Evolutionary conservation across 352 stramenopile species (phyloP), one percentile per base, ranked within the genome.

Genomic region (Lagenidium sp.): DNA sequence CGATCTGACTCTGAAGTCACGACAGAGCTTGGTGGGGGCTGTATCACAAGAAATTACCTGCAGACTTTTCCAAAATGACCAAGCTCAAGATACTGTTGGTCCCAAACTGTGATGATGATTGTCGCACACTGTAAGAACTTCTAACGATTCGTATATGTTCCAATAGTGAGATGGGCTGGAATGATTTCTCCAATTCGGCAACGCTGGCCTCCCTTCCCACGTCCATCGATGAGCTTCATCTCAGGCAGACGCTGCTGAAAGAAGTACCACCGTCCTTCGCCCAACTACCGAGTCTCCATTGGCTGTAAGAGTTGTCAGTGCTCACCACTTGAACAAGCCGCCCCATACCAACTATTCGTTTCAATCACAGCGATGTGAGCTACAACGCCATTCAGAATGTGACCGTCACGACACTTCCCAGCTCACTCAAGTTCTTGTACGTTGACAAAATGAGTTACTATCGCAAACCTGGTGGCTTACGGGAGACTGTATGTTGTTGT

Each of bases 51-150:
- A 48, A 44, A 7, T 20, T 74, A 11, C 63, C 63, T n/a, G 18
- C 44, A 6, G 63, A 61, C 15, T 40, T 74, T 19, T 16, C 60
- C 16, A 50, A 47, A 31, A 57, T 74, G 49, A 58, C 59, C 2
- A 21, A 51, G 2, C 63, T 74, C 32, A 58, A 50, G 44, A 53
- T 48, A 19, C 44, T 73, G 63, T 73, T 46, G 37, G 57, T 47
- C 1, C 30, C 6, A 16, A 20, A 4, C 16, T 4, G 21, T 15
- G 2, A 15, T 30, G 13, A 32, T 32, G 8, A 8, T 23, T 19
- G 23, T 19, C 13, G 19, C 12, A 35, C 21, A 4, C n/a, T 41
- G 15, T 24, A n/a, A 19, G 26, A 42, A 0, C 4, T 36, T 6
- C 23, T 39, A 21, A 20, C 13, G 11, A 8, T 12, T 20, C 13